These are phyloP conservation scores for Cytospora leucostoma DNA, from an alignment of 2,329 filamentous ascomycete species.

Conservation along the genomic window DNA sequence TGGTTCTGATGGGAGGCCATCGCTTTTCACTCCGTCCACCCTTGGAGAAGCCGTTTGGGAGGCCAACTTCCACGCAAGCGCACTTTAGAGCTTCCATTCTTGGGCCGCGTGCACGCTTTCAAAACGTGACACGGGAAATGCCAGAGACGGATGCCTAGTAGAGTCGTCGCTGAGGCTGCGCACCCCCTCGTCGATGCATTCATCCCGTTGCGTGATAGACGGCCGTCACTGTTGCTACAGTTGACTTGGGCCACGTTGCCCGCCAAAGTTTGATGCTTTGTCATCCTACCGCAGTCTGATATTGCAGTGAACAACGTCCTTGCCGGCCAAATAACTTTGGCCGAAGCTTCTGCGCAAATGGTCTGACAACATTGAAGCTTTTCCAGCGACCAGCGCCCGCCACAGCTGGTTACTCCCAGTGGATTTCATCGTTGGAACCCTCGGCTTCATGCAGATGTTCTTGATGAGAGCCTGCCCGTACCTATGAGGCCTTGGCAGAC, in stretches of 20 bases:
- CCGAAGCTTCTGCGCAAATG: slow-evolving; percentile 41
- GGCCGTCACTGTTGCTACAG: slow-evolving; percentile 47
- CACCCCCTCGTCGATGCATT: no score
- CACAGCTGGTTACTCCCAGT: slow-evolving; percentile 49
- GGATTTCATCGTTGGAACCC: slow-evolving; percentile 46
- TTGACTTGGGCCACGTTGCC: slow-evolving; percentile 42
- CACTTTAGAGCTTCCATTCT: slow-evolving; percentile 44
- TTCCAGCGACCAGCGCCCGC: slow-evolving; percentile 48
- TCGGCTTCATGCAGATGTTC: slow-evolving; percentile 49
- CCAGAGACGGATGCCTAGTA: no score
- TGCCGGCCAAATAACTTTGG: slow-evolving; percentile 2
- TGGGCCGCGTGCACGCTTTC: no score
- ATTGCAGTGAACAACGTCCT: slow-evolving; percentile 47
- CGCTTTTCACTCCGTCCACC: no score
- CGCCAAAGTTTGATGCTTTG: slow-evolving; percentile 40
- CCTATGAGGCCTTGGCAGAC: slow-evolving; percentile 27
- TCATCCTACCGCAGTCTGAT: slow-evolving; percentile 44
- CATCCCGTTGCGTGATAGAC: no score
- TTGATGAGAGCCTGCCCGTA: slow-evolving; percentile 48
- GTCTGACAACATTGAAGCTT: slow-evolving; percentile 46
- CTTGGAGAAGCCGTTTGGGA: slow-evolving; percentile 52
- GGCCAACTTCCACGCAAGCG: slow-evolving; percentile 49
- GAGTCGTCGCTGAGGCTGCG: slow-evolving; percentile 36
- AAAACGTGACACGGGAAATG: no score
- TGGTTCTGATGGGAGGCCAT: slow-evolving; percentile 49